Conservation (phyloP, 306 rosid genomes). For the Biancaea sappan region DNA sequence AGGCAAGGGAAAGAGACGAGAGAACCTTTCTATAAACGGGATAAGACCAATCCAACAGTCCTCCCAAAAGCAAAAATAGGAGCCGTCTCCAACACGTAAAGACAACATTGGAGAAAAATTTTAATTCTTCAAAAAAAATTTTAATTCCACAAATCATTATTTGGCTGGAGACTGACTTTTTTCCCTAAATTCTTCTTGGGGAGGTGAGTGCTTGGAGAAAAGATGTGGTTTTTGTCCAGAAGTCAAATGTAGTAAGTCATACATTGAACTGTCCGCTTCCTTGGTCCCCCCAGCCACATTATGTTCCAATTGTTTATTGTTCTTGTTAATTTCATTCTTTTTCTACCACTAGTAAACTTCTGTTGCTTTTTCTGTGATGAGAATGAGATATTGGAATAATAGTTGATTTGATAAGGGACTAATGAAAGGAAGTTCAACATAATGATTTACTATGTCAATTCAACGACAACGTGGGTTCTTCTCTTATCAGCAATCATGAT, state of each 20-base stretch:
- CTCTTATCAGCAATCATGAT: not conserved
- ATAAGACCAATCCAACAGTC: no score
- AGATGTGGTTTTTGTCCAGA: constrained; percentile 3
- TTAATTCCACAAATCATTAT: no score
- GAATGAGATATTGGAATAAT: not conserved
- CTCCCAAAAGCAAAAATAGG: no score
- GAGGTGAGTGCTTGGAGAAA: not conserved
- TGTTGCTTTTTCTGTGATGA: not conserved
- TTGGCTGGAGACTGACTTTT: constrained; percentile 13
- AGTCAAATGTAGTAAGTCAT: constrained; percentile 19
- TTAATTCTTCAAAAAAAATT: not conserved
- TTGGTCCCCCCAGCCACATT: constrained; percentile 8
- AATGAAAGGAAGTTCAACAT: constrained; percentile 18
- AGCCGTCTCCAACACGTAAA: no score
- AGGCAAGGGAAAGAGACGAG: no score
- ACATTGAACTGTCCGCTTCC: constrained; percentile 25
- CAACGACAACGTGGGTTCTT: not conserved
- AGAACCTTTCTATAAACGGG: no score
- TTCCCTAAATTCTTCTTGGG: constrained; percentile 13
- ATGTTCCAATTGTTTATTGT: not conserved
- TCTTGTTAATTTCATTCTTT: constrained; percentile 24
- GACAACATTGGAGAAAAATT: no score
- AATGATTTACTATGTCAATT: constrained; percentile 16
- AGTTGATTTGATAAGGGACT: constrained; percentile 4
- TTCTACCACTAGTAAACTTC: constrained; percentile 6